Percentiles rank a stretch among this genome's conserved stretches.
Conservation (phyloP, 768 basidiomycete genomes). For the Pholiota molesta region DNA sequence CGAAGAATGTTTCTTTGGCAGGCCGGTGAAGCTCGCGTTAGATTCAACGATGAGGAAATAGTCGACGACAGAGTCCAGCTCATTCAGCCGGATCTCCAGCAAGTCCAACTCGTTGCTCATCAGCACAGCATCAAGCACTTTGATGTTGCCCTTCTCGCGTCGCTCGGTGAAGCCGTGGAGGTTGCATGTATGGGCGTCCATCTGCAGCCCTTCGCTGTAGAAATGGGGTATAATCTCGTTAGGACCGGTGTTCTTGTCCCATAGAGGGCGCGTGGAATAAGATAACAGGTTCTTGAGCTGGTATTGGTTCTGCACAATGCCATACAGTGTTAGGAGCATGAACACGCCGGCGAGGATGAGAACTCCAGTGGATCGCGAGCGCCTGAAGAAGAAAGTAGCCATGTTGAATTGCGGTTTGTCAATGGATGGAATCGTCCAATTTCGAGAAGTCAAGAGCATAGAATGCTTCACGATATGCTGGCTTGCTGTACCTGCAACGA, state of each 20-base stretch:
- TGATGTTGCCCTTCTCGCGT: slow-evolving; percentile 33
- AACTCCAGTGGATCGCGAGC: slow-evolving; percentile 30
- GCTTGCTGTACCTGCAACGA: slow-evolving; percentile 23
- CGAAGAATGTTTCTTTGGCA: slow-evolving; percentile 55
- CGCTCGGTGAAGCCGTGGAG: slow-evolving; percentile 60
- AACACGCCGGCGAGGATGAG: slow-evolving; percentile 37
- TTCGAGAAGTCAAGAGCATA: slow-evolving; percentile 9
- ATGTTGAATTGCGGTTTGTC: background rate
- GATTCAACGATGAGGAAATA: slow-evolving; percentile 65
- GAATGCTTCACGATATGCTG: slow-evolving; percentile 17
- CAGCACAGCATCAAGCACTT: slow-evolving; percentile 59
- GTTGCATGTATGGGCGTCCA: slow-evolving; percentile 46
- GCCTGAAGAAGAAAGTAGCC: slow-evolving; percentile 15
- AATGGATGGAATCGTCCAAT: background rate
- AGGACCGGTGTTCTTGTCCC: slow-evolving; percentile 58
- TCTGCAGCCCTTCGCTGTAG: slow-evolving; percentile 52
- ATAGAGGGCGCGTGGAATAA: slow-evolving; percentile 60
- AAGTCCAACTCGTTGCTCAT: slow-evolving; percentile 68
- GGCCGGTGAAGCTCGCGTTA: slow-evolving; percentile 63
- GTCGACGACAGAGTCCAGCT: slow-evolving; percentile 58
- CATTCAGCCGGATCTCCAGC: slow-evolving; percentile 63
- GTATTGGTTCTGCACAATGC: slow-evolving; percentile 44
- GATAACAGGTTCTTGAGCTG: slow-evolving; percentile 56
- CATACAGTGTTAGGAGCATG: slow-evolving; percentile 34
- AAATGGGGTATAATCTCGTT: slow-evolving; percentile 53